phyloP scores from a whole-genome alignment of 148 eudicot species.

The Silene uniflora region DNA sequence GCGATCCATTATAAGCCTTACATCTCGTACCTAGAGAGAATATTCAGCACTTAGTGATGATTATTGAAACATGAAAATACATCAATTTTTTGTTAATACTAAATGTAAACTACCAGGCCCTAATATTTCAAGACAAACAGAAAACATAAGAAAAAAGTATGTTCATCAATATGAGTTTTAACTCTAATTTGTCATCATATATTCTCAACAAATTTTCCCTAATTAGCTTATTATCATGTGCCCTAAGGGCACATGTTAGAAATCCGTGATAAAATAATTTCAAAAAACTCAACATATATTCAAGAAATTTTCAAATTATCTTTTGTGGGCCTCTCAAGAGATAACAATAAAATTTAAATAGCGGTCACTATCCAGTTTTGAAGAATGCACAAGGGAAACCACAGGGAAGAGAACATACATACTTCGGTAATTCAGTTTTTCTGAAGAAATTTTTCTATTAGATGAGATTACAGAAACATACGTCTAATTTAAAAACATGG shows the following conservation, averaged over 20 bases:
- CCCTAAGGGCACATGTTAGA: no score
- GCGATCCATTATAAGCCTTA: constrained; percentile 83
- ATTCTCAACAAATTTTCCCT: no score
- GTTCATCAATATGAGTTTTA: neutral
- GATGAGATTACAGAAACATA: neutral
- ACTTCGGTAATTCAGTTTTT: no score
- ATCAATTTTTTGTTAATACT: neutral
- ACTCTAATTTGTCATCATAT: no score
- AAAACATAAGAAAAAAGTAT: neutral
- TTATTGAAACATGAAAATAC: neutral
- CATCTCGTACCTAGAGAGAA: constrained; percentile 73
- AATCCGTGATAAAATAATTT: no score
- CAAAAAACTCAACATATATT: neutral
- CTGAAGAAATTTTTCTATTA: neutral
- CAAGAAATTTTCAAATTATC: neutral
- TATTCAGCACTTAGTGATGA: constrained; percentile 3
- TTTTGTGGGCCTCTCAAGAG: neutral
- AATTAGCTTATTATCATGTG: no score
- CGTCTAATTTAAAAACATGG: neutral
- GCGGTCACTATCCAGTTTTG: neutral
- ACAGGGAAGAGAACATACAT: neutral
- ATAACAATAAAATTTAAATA: neutral
- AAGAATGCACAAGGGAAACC: neutral
- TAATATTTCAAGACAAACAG: neutral
- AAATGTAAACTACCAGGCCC: neutral